A percentile compares a stretch with the other conserved stretches of the same genome.
These are phyloP conservation scores for Gryganskiella cystojenkinii DNA, from an alignment of 192 early-diverging fungal species.

Conservation along the genomic window DNA sequence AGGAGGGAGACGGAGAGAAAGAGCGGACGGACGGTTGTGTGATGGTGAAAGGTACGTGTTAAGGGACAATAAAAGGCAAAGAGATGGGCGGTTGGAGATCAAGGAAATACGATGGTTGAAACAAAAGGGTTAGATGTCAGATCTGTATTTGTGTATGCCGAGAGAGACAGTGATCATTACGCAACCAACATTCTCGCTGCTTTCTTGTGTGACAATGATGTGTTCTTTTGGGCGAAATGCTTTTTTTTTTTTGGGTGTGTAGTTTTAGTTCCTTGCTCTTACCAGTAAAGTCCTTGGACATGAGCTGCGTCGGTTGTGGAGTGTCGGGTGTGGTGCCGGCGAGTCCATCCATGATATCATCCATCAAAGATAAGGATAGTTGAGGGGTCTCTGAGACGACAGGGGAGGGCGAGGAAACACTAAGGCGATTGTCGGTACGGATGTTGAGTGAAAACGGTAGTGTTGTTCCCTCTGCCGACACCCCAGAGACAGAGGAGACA, in stretches of 20 bases:
- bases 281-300: constrained; percentile 17
- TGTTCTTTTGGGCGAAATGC: background rate
- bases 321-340: constrained; percentile 20
- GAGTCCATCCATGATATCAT: constrained; percentile 45
- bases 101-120: too few relatives aligned
- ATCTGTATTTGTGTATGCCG: too few relatives aligned
- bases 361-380: constrained; percentile 40
- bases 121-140: too few relatives aligned
- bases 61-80: background rate
- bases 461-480: background rate
- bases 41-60: background rate
- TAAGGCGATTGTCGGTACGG: constrained; percentile 1
- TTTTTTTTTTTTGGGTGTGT: too few relatives aligned
- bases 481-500: constrained; percentile 2
- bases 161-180: too few relatives aligned
- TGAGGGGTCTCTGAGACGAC: too few relatives aligned
- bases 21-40: background rate
- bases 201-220: too few relatives aligned
- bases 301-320: constrained; percentile 13
- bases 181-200: too few relatives aligned
- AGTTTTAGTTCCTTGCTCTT: too few relatives aligned
- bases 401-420: background rate
- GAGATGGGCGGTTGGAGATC: background rate
- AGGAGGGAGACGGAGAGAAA: background rate
- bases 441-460: constrained; percentile 21